phyloP scores from a whole-genome alignment of 495 filamentous ascomycete species.

The Annulohypoxylon nitens region DNA sequence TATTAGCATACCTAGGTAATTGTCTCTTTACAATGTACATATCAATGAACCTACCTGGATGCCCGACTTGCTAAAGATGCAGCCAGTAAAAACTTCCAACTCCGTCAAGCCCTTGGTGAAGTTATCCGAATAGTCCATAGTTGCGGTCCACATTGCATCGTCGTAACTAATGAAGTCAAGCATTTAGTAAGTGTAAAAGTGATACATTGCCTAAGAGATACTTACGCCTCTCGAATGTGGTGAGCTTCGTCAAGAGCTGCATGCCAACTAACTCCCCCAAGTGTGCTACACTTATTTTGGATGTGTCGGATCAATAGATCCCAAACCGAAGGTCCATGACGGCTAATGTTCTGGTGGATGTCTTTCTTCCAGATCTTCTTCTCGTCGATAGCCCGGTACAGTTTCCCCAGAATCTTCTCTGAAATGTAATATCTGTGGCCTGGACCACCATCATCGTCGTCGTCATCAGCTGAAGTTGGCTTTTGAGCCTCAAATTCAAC shows the following conservation, averaged over 20 bases:
- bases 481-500: conserved; percentile 59
- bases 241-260: conserved; percentile 59
- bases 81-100: conserved; percentile 81
- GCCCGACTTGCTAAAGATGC: conserved; percentile 74
- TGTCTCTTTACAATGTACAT: not conserved
- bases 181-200: not conserved
- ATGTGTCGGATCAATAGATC: conserved; percentile 62
- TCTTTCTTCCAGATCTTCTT: conserved; percentile 71
- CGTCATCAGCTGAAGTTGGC: conserved; percentile 57
- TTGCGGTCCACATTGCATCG: conserved; percentile 67
- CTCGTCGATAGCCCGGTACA: conserved; percentile 84
- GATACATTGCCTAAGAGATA: conserved; percentile 13
- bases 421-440: conserved; percentile 73
- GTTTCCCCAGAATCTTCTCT: conserved; percentile 75
- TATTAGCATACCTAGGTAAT: not conserved
- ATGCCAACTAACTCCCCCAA: conserved; percentile 50
- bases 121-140: conserved; percentile 70
- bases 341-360: conserved; percentile 54
- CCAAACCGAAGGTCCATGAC: conserved; percentile 55
- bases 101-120: conserved; percentile 71
- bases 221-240: conserved; percentile 69
- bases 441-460: conserved; percentile 67
- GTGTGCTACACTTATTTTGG: conserved; percentile 29
- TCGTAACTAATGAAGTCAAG: conserved; percentile 69
- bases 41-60: conserved; percentile 43